Evolutionary conservation across 169 alveolate genomes (phyloP), one percentile per base, ranked within the genome.

Genomic region (Eimeria praecox): DNA sequence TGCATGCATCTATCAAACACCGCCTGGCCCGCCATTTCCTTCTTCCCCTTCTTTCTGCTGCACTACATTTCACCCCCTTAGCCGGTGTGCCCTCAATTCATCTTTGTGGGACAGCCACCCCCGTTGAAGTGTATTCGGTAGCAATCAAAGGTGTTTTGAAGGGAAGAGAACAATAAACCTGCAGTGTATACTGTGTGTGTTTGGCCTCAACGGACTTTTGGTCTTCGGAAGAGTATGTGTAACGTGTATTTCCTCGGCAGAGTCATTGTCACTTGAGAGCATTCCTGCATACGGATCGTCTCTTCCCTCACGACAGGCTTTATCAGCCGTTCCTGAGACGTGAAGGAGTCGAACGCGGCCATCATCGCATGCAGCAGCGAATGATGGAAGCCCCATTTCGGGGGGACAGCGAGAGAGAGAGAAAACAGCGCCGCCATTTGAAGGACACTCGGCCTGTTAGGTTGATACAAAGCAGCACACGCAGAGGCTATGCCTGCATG

Each of bases 321-420:
- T 54, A 20, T n/a, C 91, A 6, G 95, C 82, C 4, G 88, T 49
- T 46, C 95, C 95, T 24, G 46, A 59, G 62, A 92, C 54, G 56
- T 18, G 90, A n/a, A 92, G 69, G 35, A 92, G 95, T 22, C 95
- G 91, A 40, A 92, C 92, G 52, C 95, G 92, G 92, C 95, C 95
- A 33, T 92, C 95, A 52, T 92, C 95, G 92, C 95, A 92, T 30
- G 95, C 95, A 38, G 95, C 95, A 54, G 95, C 95, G 59, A 92
- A 92, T n/a, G 71, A n/a, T 24, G 77, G 78, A 18, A 73, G 54
- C 3, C 92, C 73, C 16, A 54, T 35, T 30, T 62, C 92, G 27
- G 86, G 87, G 35, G 95, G 92, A 6, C 77, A 27, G 40, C 59
- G 62, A 18, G 87, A 78, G 42, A 92, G 95, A 8, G 88, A 92